Conservation (phyloP, 1,139 yeast species). For the Hemisphaericaspora lyxosophila region DNA sequence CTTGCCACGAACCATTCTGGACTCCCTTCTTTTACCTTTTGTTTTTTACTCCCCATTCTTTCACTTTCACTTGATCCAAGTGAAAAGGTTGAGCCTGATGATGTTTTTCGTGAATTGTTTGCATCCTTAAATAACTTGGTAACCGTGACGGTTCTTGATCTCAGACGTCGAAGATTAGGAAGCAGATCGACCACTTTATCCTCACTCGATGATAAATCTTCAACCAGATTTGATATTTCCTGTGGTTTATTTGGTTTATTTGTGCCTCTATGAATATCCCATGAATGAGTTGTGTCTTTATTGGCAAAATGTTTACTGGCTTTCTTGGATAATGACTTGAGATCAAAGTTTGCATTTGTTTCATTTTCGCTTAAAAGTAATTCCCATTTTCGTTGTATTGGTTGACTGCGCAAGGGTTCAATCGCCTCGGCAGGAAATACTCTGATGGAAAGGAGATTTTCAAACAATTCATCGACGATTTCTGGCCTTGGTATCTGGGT, state of each 20-base stretch:
- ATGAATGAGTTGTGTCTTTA: conserved; percentile 5
- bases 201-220: background rate
- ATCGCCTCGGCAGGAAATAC: conserved; percentile 40
- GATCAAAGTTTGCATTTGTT: conserved; percentile 38
- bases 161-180: background rate
- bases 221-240: background rate
- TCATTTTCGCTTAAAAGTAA: conserved; percentile 43
- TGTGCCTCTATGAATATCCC: background rate
- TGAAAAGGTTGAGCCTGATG: conserved; percentile 11
- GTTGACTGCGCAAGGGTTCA: conserved; percentile 29
- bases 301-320: conserved; percentile 7
- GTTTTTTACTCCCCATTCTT: conserved; percentile 15
- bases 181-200: background rate
- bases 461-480: conserved; percentile 41
- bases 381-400: conserved; percentile 47
- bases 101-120: conserved; percentile 6
- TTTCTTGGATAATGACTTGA: conserved; percentile 19
- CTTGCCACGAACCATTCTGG: conserved; percentile 46
- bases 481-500: conserved; percentile 37
- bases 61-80: conserved; percentile 6
- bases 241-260: background rate
- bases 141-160: conserved; percentile 5
- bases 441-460: conserved; percentile 36
- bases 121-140: conserved; percentile 8
- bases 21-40: conserved; percentile 35